These are phyloP conservation scores for Arthrobotrys megalospora DNA, from an alignment of 2,329 filamentous ascomycete genomes.

Conservation along the genomic window DNA sequence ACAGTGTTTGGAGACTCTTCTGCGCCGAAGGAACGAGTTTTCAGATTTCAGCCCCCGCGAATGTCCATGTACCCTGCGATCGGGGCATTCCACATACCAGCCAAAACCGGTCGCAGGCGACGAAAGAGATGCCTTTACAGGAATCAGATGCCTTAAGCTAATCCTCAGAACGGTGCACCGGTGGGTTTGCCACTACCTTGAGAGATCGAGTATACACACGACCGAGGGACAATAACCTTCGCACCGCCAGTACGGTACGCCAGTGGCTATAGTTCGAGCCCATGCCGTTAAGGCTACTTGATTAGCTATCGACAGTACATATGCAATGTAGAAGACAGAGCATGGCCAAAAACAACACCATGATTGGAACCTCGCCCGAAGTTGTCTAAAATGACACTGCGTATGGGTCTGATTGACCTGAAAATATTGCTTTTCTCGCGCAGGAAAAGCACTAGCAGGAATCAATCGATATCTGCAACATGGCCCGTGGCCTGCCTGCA, in stretches of 20 bases:
- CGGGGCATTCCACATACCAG: not conserved
- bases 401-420: not conserved
- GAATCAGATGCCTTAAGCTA: not conserved
- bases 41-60: constrained; percentile 1
- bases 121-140: not conserved
- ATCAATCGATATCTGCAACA: constrained; percentile 17
- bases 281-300: not conserved
- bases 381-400: not conserved
- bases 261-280: no score
- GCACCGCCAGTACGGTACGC: no score
- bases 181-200: not conserved
- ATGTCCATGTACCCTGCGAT: not conserved
- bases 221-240: not conserved
- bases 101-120: not conserved
- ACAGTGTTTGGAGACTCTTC: not conserved
- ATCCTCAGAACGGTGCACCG: not conserved
- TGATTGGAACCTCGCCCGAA: constrained; percentile 17
- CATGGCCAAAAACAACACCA: constrained; percentile 27
- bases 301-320: constrained; percentile 15
- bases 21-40: not conserved
- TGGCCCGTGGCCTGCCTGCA: constrained; percentile 20
- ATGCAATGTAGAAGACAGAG: not conserved
- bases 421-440: constrained; percentile 36
- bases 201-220: not conserved
- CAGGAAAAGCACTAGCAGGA: not conserved